A percentile compares a stretch with the other conserved stretches of the same genome.
Conservation (phyloP, 1,284 basidiomycete genomes). For the Apiotrichum veenhuisii region DNA sequence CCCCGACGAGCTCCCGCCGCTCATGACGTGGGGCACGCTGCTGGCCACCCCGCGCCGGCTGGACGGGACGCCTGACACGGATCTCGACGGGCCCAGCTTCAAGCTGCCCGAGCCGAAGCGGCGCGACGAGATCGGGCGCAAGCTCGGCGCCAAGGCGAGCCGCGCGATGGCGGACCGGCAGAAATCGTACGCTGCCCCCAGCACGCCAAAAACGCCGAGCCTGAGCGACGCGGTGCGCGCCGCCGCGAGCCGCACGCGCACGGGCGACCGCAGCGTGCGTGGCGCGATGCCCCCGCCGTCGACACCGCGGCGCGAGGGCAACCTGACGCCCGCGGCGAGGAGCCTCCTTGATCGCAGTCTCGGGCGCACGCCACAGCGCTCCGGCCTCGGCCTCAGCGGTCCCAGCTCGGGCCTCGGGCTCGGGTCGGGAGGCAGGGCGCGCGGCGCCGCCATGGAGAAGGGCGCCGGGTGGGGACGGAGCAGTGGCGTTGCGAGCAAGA, state of each 20-base stretch:
- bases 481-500: slow-evolving; percentile 1
- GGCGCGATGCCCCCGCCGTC: slow-evolving; percentile 65
- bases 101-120: slow-evolving; percentile 64
- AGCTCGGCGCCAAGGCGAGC: slow-evolving; percentile 60
- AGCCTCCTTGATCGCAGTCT: slow-evolving; percentile 65
- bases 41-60: slow-evolving; percentile 68
- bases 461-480: slow-evolving; percentile 58
- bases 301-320: slow-evolving; percentile 59
- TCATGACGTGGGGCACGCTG: slow-evolving; percentile 91
- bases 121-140: slow-evolving; percentile 72
- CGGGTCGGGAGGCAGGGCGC: slow-evolving; percentile 56
- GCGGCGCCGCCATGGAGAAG: slow-evolving; percentile 66
- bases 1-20: slow-evolving; percentile 73
- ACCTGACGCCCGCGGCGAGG: slow-evolving; percentile 74
- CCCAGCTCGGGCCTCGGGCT: slow-evolving; percentile 56
- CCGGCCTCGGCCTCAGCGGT: no score
- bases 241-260: slow-evolving; percentile 37
- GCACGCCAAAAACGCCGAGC: slow-evolving; percentile 46
- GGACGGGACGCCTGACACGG: slow-evolving; percentile 54
- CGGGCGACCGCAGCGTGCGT: slow-evolving; percentile 10
- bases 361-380: slow-evolving; percentile 26
- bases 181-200: slow-evolving; percentile 56
- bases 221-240: slow-evolving; percentile 37
- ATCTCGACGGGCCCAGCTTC: slow-evolving; percentile 58
- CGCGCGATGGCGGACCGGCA: slow-evolving; percentile 46